phyloP scores from a whole-genome alignment of 352 stramenopile genomes.

The Phytophthora pinifolia region DNA sequence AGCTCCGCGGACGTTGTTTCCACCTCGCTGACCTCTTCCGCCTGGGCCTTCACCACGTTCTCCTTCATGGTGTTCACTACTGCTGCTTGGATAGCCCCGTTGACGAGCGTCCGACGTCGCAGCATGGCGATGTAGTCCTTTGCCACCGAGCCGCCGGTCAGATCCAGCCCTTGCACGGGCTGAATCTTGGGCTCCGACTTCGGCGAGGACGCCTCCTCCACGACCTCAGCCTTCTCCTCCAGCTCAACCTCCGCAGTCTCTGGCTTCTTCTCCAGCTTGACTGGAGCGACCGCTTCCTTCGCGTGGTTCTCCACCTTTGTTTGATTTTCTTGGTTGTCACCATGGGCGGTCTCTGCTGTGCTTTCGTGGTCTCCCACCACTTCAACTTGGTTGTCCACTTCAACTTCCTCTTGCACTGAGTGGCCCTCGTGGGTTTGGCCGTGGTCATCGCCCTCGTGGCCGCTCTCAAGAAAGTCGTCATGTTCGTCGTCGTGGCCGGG shows the following conservation, averaged over 20 bases:
- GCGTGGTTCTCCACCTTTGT: background rate
- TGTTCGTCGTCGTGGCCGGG: slow-evolving; percentile 9
- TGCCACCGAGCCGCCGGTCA: slow-evolving; percentile 11
- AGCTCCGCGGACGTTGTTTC: background rate
- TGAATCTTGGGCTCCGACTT: slow-evolving; percentile 4
- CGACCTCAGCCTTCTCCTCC: slow-evolving; percentile 8
- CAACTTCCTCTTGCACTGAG: slow-evolving; percentile 9
- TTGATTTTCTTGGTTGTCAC: too few species aligned
- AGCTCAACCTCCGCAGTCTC: slow-evolving; percentile 6
- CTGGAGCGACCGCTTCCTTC: background rate
- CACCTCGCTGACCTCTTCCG: slow-evolving; percentile 1
- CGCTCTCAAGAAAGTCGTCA: slow-evolving; percentile 9
- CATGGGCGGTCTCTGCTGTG: background rate
- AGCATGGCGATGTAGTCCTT: slow-evolving; percentile 27
- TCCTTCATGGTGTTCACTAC: slow-evolving; percentile 38
- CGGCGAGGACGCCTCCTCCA: background rate
- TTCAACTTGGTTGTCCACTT: slow-evolving; percentile 12
- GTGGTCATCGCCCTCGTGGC: slow-evolving; percentile 10
- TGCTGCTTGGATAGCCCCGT: slow-evolving; percentile 34
- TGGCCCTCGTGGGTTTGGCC: slow-evolving; percentile 1
- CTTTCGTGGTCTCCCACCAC: background rate
- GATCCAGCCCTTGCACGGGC: slow-evolving; percentile 2
- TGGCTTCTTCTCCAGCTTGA: slow-evolving; percentile 14
- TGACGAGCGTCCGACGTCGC: slow-evolving; percentile 18
- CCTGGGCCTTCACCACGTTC: slow-evolving; percentile 22